A percentile compares a stretch with the other conserved stretches of the same genome.
Evolutionary conservation across 2,329 filamentous ascomycete species (phyloP).

Genomic region (Colletotrichum trifolii): DNA sequence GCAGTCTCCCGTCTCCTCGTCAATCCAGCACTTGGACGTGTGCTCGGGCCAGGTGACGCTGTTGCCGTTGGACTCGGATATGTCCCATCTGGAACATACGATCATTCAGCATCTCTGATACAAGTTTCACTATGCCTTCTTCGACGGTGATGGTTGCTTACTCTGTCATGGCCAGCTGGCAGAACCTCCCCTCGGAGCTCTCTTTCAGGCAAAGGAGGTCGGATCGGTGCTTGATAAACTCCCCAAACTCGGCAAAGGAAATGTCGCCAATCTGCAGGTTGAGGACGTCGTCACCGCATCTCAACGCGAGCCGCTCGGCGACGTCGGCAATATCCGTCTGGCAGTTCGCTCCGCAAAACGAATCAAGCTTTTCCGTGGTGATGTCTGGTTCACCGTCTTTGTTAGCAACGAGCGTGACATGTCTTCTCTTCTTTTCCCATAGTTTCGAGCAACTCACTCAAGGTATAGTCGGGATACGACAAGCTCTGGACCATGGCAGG

Average conservation of each 20-base stretch:
- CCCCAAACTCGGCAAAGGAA: slow-evolving; percentile 7
- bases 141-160: too few relatives aligned
- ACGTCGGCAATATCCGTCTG: background rate
- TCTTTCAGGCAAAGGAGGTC: slow-evolving; percentile 3
- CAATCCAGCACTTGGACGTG: slow-evolving; percentile 9
- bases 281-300: slow-evolving; percentile 1
- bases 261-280: slow-evolving; percentile 7
- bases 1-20: slow-evolving; percentile 6
- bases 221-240: slow-evolving; percentile 1
- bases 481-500: background rate
- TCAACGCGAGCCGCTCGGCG: background rate
- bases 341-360: background rate
- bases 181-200: background rate
- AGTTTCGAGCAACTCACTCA: background rate
- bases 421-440: background rate
- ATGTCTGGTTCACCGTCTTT: background rate
- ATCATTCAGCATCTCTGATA: too few relatives aligned
- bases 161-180: slow-evolving; percentile 1
- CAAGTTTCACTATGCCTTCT: too few relatives aligned
- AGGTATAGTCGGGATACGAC: slow-evolving; percentile 6
- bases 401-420: too few relatives aligned
- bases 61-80: background rate
- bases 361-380: background rate
- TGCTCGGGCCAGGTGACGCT: slow-evolving; percentile 12
- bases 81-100: too few relatives aligned